A percentile compares a stretch with the other conserved stretches of the same genome.
These are phyloP conservation scores for Cordyceps fumosorosea DNA, from an alignment of 2,329 filamentous ascomycete genomes.

Conservation along the genomic window DNA sequence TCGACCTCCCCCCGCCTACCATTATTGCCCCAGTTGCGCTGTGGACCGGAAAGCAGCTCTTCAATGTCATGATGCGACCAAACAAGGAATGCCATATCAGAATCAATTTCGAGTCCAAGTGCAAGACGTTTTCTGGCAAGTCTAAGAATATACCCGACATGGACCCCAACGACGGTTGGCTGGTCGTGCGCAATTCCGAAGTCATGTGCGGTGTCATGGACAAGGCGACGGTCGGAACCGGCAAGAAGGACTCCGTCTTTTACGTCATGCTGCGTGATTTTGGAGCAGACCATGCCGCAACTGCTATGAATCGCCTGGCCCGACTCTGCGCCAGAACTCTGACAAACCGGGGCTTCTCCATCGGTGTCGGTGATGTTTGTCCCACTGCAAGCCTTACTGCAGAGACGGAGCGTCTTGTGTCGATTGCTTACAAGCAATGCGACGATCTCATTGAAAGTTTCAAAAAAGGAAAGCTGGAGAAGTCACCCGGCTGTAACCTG, in stretches of 20 bases:
- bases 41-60: constrained; percentile 97
- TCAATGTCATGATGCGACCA: constrained; percentile 84
- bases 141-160: constrained; percentile 58
- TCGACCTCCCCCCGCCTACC: constrained; percentile 82
- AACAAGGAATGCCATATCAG: constrained; percentile 76
- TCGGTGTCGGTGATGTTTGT: constrained; percentile 91
- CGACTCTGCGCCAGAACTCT: constrained; percentile 85
- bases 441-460: constrained; percentile 78
- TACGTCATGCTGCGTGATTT: constrained; percentile 95
- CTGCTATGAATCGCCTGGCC: constrained; percentile 88
- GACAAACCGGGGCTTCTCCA: constrained; percentile 88
- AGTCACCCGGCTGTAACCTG: constrained; percentile 83
- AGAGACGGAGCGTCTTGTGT: constrained; percentile 70
- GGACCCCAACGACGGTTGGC: constrained; percentile 80
- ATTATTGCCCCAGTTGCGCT: constrained; percentile 78
- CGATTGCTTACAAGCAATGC: constrained; percentile 71
- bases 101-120: constrained; percentile 90
- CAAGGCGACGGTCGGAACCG: constrained; percentile 92
- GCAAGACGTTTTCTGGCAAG: constrained; percentile 68
- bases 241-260: constrained; percentile 97
- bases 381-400: constrained; percentile 64
- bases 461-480: constrained; percentile 73
- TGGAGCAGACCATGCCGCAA: constrained; percentile 79
- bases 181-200: constrained; percentile 92
- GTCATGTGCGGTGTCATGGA: constrained; percentile 98